Conservation (phyloP, 495 filamentous ascomycete species). For the Rusavskia elegans region DNA sequence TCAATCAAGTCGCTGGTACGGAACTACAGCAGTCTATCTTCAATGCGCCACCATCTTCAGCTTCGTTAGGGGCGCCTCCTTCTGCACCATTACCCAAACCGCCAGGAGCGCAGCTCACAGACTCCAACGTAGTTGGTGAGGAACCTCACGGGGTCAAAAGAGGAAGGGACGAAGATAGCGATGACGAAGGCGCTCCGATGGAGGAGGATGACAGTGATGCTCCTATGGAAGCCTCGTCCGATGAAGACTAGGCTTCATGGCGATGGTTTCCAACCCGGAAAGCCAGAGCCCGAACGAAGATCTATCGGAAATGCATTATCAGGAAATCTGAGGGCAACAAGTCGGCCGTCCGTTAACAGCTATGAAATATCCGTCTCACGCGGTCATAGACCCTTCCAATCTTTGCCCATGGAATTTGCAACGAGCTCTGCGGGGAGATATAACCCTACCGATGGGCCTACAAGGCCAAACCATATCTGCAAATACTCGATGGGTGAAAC, state of each 20-base stretch:
- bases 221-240: conserved; percentile 37
- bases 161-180: conserved; percentile 53
- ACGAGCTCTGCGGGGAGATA: conserved; percentile 36
- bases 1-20: conserved; percentile 40
- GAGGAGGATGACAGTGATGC: conserved; percentile 47
- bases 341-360: no score
- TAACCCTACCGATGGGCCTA: conserved; percentile 58
- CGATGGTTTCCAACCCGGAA: no score
- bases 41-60: conserved; percentile 40
- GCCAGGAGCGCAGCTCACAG: conserved; percentile 22
- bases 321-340: no score
- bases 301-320: no score
- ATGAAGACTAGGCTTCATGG: conserved; percentile 26
- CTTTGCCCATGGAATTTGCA: neutral
- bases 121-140: conserved; percentile 17
- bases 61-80: conserved; percentile 23
- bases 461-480: conserved; percentile 63
- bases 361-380: no score
- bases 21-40: conserved; percentile 76
- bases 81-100: conserved; percentile 25
- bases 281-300: no score
- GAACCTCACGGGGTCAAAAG: conserved; percentile 40
- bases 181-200: conserved; percentile 54
- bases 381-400: neutral
- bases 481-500: conserved; percentile 51